Evolutionary conservation across 2,329 filamentous ascomycete genomes (phyloP).

Genomic region (Penicillium sp.): DNA sequence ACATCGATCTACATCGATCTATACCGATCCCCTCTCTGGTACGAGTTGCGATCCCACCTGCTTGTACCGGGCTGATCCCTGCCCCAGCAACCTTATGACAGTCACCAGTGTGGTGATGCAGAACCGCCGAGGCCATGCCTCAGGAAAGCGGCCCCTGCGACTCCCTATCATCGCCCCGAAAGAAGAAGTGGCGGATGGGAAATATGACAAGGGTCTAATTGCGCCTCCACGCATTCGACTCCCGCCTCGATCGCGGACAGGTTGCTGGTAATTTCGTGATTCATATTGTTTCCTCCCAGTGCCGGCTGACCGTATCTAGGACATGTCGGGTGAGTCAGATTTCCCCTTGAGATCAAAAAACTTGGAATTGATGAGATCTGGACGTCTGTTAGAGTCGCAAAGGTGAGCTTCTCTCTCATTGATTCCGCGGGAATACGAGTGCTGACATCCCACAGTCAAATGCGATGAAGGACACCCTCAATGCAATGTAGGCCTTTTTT

Average conservation of each 20-base stretch:
- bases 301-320: constrained; percentile 26
- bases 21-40: background rate
- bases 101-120: constrained; percentile 34
- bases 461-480: constrained; percentile 52
- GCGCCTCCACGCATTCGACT: constrained; percentile 43
- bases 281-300: constrained; percentile 7
- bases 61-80: constrained; percentile 9
- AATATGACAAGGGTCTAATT: constrained; percentile 29
- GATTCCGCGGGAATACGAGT: constrained; percentile 1
- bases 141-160: constrained; percentile 35
- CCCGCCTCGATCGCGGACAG: constrained; percentile 50
- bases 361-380: constrained; percentile 10
- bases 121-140: constrained; percentile 33
- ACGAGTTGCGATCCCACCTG: constrained; percentile 9
- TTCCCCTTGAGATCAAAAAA: background rate
- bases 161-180: constrained; percentile 45
- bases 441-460: constrained; percentile 42
- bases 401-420: constrained; percentile 24
- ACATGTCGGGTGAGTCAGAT: constrained; percentile 38
- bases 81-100: constrained; percentile 32
- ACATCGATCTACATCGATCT: background rate
- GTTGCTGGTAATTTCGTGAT: constrained; percentile 44
- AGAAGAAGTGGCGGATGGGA: constrained; percentile 32
- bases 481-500: constrained; percentile 45
- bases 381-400: constrained; percentile 35